Conservation (phyloP, 2,329 filamentous ascomycete species). For the Cercospora citrullina region DNA sequence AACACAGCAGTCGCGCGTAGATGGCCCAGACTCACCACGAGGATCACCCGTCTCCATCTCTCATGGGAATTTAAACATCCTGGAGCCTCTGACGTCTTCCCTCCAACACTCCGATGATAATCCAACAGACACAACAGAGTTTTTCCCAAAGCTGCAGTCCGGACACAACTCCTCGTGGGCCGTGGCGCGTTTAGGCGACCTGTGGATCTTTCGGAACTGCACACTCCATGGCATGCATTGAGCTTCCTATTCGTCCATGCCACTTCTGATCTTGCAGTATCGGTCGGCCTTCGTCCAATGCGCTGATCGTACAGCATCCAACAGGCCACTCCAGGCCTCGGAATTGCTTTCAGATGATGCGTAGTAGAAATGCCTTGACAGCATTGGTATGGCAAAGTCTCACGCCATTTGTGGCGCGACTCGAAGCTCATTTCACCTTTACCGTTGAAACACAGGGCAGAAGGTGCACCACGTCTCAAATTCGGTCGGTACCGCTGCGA, state of each 20-base stretch:
- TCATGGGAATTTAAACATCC: background rate
- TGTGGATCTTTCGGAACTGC: background rate
- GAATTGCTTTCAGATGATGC: background rate
- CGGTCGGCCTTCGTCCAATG: background rate
- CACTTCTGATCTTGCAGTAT: background rate
- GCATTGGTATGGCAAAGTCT: background rate
- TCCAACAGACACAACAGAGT: background rate
- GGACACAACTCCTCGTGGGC: constrained; percentile 2
- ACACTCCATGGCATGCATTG: background rate
- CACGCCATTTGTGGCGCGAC: background rate
- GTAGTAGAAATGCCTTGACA: background rate
- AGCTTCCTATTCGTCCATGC: background rate
- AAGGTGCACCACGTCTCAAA: background rate
- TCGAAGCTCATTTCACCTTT: background rate
- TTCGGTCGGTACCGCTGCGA: background rate
- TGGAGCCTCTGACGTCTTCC: constrained; percentile 1
- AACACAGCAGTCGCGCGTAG: background rate
- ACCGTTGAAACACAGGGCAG: background rate
- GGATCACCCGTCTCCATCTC: background rate
- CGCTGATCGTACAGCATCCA: background rate
- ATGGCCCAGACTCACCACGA: background rate
- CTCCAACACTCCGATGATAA: background rate
- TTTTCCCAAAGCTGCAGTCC: constrained; percentile 2
- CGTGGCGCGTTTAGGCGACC: background rate
- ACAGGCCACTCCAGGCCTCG: background rate